A percentile compares a stretch with the other conserved stretches of the same genome.
Evolutionary conservation across 2,329 filamentous ascomycete species (phyloP).

Genomic region (Ophiocordyceps robertsii): DNA sequence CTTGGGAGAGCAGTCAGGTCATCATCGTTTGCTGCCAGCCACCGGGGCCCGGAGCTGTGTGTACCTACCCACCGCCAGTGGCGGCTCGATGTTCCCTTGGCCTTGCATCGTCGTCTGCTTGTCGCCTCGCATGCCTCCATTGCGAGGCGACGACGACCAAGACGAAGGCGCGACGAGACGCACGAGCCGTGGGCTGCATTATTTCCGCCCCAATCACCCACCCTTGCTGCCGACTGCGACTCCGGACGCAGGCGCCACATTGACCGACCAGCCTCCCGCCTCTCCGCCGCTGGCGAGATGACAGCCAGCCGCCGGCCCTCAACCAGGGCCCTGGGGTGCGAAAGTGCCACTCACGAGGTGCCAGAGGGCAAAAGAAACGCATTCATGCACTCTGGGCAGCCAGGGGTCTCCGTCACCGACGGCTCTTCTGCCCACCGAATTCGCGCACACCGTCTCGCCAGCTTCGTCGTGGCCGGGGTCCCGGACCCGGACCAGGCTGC

Average conservation of each 20-base stretch:
- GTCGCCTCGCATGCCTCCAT: no score
- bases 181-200: background rate
- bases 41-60: no score
- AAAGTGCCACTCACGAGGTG: background rate
- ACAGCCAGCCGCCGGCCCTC: no score
- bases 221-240: background rate
- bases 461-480: background rate
- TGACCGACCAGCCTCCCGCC: constrained; percentile 1
- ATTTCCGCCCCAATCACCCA: background rate
- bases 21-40: no score
- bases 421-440: background rate
- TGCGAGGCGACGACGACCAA: background rate
- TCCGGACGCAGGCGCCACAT: background rate
- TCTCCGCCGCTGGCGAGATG: background rate
- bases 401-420: background rate
- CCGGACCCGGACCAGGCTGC: no score
- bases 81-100: no score
- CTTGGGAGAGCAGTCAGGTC: no score
- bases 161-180: background rate
- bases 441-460: background rate
- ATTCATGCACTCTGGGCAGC: no score
- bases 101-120: no score
- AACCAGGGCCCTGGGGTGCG: background rate
- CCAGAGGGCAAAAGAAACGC: background rate
- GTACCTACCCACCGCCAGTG: no score